Percentiles rank a stretch among this genome's conserved stretches.
Conservation (phyloP, 2,329 filamentous ascomycete species). For the Epichloe hybrida region DNA sequence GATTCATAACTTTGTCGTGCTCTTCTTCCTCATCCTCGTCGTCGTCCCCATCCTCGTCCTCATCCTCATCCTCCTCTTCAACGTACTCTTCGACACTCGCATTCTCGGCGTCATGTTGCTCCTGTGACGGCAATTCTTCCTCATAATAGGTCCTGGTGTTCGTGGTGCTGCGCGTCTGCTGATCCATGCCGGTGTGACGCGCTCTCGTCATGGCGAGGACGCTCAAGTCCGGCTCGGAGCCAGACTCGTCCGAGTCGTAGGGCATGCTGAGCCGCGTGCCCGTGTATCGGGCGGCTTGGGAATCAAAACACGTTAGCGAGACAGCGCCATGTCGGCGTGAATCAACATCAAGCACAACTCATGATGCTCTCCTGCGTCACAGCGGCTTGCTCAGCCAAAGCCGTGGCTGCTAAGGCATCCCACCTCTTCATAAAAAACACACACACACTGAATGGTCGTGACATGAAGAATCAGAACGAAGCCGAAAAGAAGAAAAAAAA, state of each 20-base stretch:
- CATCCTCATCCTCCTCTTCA: constrained; percentile 20
- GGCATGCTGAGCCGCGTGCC: constrained; percentile 24
- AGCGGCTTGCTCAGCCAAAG: no score
- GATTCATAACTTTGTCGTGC: constrained; percentile 24
- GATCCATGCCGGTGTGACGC: constrained; percentile 11
- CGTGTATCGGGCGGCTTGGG: constrained; percentile 16
- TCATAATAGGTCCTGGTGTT: constrained; percentile 18
- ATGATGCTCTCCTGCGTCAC: no score
- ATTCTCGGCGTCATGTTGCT: constrained; percentile 19
- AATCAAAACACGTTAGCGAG: constrained; percentile 6
- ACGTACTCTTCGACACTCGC: constrained; percentile 14
- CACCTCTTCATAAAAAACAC: no score
- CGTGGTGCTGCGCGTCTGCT: constrained; percentile 10
- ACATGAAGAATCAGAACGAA: background rate
- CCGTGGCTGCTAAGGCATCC: no score
- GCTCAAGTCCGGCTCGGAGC: constrained; percentile 24
- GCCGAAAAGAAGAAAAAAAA: no score
- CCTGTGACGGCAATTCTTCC: constrained; percentile 15
- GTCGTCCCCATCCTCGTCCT: constrained; percentile 13
- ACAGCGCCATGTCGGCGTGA: background rate
- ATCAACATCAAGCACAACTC: no score
- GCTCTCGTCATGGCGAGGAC: constrained; percentile 21
- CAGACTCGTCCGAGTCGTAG: constrained; percentile 21
- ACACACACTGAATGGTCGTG: background rate
- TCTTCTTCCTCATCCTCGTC: constrained; percentile 22